phyloP scores from a whole-genome alignment of 768 basidiomycete genomes.

The Lactarius trivialis region DNA sequence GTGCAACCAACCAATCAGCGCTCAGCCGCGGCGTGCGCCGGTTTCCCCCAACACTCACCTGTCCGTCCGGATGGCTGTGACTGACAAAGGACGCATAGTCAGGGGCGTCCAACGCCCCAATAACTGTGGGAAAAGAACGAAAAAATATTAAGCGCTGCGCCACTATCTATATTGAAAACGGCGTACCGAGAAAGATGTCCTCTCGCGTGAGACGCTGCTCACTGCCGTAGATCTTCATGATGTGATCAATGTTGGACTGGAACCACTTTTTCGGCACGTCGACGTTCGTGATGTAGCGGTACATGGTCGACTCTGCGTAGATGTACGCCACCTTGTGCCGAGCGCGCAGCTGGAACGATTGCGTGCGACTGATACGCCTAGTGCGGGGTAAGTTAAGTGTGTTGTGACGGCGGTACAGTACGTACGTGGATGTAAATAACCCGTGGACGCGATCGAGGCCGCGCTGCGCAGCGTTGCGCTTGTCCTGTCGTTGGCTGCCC shows the following conservation, averaged over 20 bases:
- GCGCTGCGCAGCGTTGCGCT: conserved; percentile 51
- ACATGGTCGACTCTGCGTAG: conserved; percentile 63
- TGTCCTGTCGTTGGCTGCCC: conserved; percentile 47
- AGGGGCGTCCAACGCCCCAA: conserved; percentile 63
- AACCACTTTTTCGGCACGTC: conserved; percentile 70
- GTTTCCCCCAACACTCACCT: conserved; percentile 30
- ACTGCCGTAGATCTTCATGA: conserved; percentile 49
- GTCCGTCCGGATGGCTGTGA: conserved; percentile 57
- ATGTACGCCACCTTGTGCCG: conserved; percentile 64
- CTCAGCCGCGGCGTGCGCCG: conserved; percentile 6
- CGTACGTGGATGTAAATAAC: conserved; percentile 32
- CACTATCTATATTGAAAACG: conserved; percentile 16
- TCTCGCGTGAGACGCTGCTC: conserved; percentile 32
- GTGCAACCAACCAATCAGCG: conserved; percentile 6
- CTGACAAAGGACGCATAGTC: conserved; percentile 75
- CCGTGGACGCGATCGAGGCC: conserved; percentile 49
- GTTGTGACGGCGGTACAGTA: too few species aligned
- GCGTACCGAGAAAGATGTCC: conserved; percentile 34
- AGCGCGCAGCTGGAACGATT: conserved; percentile 52
- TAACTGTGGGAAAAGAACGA: conserved; percentile 34
- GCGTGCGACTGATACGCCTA: conserved; percentile 47
- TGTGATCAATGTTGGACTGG: conserved; percentile 54
- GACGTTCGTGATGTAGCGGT: conserved; percentile 57
- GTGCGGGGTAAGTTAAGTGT: too few species aligned
- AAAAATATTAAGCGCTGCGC: too few species aligned